Evolutionary conservation across 2,329 filamentous ascomycete species (phyloP), one percentile per base, ranked within the genome.

Genomic region (Aspergillus piperis): DNA sequence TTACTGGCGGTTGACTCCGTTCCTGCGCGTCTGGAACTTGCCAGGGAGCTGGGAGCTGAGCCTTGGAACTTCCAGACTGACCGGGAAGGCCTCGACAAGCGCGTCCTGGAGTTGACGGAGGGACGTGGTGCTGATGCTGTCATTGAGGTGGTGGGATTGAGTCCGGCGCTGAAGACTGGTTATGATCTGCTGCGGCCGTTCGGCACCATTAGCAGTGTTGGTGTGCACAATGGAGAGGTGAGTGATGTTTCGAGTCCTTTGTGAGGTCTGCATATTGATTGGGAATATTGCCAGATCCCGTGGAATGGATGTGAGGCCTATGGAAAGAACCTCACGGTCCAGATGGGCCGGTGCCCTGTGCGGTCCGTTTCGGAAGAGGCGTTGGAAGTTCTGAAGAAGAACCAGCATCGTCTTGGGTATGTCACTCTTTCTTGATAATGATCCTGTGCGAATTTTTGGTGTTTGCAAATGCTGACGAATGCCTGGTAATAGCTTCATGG

Each of bases 81-180:
- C 62, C 83, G 82, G 51, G 85, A 88, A 41, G 86, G 83, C 3
- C 82, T 96, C 73, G 78, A 87, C 58, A 82, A 84, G 66, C 84
- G 89, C 56, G 87, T 96, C 56, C 87, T 87, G 70, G 89, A 90
- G 66, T 84, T 88, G 51, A 95, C 91, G 0, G 83, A 89, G 15
- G 92, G 92, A 7, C 83, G 93, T 41, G 93, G 93, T 6, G 92
- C 92, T 13, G 93, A 97, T 77, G 87, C 91, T 17, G 87, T 95
- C 2, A 87, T 96, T 66, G 90, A 93, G 74, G 88, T 91, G 6
- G 90, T 92, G 25, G 90, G 90, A 0, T 77, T 88, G 62, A 87
- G 86, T 57, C 84, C 87, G 39, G 90, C 90, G 2, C 75, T 92
- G 70, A 84, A 82, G 69, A 90, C 87, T 38, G 89, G 85, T 0